A percentile compares a stretch with the other conserved stretches of the same genome.
Evolutionary conservation across 2,329 filamentous ascomycete genomes (phyloP).

Genomic region (Bertia moriformis): DNA sequence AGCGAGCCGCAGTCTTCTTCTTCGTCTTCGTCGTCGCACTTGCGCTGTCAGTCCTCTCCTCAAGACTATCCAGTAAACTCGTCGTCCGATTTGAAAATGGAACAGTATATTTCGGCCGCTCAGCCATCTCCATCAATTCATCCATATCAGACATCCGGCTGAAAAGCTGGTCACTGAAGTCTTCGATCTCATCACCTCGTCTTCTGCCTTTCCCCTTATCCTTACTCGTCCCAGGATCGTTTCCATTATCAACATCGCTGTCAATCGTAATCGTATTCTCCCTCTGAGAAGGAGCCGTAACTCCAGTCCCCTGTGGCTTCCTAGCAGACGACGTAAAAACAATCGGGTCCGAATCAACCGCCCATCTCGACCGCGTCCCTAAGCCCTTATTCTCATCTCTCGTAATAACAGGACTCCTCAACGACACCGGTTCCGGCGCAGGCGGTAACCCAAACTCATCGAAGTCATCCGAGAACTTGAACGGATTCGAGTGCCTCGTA

Average conservation of each 20-base stretch:
- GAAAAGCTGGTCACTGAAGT: not conserved
- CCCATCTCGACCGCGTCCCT: no score
- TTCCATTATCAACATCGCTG: not conserved
- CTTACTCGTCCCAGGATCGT: not conserved
- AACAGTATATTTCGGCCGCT: not conserved
- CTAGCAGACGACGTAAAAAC: not conserved
- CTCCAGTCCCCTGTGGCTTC: not conserved
- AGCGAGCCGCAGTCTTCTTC: not conserved
- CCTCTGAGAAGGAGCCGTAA: not conserved
- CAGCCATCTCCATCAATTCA: not conserved
- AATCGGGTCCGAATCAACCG: not conserved
- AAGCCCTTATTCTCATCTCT: no score
- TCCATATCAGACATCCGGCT: not conserved
- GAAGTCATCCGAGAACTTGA: not conserved
- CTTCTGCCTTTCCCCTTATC: no score
- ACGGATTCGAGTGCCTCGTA: not conserved
- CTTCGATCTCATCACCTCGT: not conserved
- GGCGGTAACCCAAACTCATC: not conserved
- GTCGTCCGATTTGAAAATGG: not conserved
- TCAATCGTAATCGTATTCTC: constrained; percentile 1
- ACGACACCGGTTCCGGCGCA: not conserved
- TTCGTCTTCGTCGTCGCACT: not conserved
- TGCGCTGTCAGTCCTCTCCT: not conserved
- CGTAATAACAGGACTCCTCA: not conserved
- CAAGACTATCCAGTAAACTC: not conserved